Evolutionary conservation across 148 eudicot genomes (phyloP).

Genomic region (Camellia granthamiana): DNA sequence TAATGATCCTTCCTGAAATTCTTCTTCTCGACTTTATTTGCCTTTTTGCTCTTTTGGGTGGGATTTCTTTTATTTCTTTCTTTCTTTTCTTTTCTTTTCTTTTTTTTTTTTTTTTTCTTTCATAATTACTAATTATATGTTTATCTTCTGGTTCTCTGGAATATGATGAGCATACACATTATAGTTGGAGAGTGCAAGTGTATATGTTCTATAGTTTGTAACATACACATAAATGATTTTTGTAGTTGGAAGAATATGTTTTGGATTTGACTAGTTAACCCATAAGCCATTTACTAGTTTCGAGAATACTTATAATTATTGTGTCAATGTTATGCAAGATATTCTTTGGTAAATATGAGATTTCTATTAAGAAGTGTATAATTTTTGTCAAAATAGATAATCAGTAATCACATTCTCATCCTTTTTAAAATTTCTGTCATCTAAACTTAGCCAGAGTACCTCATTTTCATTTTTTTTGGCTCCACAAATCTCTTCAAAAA

Average conservation of each 20-base stretch:
- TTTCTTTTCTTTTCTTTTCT: neutral
- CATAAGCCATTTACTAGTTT: neutral
- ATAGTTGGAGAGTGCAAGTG: conserved; percentile 9
- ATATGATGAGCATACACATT: conserved; percentile 5
- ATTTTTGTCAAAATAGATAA: too few species aligned
- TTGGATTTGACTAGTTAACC: neutral
- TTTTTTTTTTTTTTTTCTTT: neutral
- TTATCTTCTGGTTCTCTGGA: neutral
- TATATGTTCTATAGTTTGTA: neutral
- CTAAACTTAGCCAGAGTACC: too few species aligned
- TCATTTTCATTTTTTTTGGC: too few species aligned
- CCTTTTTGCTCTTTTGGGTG: neutral
- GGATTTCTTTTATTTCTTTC: neutral
- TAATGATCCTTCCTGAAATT: conserved; percentile 20
- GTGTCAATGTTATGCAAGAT: too few species aligned
- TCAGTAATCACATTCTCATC: too few species aligned
- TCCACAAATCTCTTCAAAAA: too few species aligned
- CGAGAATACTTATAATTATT: too few species aligned
- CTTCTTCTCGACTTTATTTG: neutral
- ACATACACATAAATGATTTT: neutral
- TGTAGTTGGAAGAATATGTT: neutral
- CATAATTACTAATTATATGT: neutral
- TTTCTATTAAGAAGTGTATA: too few species aligned
- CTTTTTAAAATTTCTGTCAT: too few species aligned
- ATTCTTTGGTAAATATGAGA: too few species aligned